Percentiles rank a stretch among this genome's conserved stretches.
phyloP scores from a whole-genome alignment of 2,329 filamentous ascomycete species.

The Claviceps paspali region DNA sequence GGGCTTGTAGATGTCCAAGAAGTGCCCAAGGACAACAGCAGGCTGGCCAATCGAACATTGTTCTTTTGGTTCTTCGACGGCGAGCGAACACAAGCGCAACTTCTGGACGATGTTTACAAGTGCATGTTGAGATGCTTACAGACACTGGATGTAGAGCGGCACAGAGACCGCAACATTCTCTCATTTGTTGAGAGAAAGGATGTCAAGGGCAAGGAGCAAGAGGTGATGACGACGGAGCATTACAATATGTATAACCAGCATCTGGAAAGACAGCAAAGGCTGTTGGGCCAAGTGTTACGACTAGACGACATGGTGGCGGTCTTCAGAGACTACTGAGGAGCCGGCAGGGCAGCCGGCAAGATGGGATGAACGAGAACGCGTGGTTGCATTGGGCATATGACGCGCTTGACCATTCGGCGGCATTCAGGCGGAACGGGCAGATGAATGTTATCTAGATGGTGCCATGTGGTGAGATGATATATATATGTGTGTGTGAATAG shows the following conservation, averaged over 20 bases:
- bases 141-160: constrained; percentile 61
- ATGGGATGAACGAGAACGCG: not conserved
- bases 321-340: constrained; percentile 50
- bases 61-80: constrained; percentile 88
- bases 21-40: constrained; percentile 73
- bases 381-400: not conserved
- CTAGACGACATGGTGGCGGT: constrained; percentile 76
- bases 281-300: constrained; percentile 64
- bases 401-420: too few relatives aligned
- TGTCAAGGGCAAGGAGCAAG: constrained; percentile 69
- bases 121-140: constrained; percentile 76
- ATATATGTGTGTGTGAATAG: too few relatives aligned
- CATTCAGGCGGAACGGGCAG: too few relatives aligned
- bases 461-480: too few relatives aligned
- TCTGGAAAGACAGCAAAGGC: constrained; percentile 51
- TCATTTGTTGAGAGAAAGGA: constrained; percentile 74
- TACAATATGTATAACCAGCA: constrained; percentile 45
- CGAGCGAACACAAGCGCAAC: constrained; percentile 50
- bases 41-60: constrained; percentile 67
- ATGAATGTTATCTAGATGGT: too few relatives aligned
- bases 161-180: constrained; percentile 56
- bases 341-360: not conserved
- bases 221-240: constrained; percentile 61
- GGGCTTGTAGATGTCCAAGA: constrained; percentile 88
- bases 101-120: constrained; percentile 77